Base-by-base conservation (phyloP, 2,329 filamentous ascomycete genomes). In the Cercospora sp. region DNA sequence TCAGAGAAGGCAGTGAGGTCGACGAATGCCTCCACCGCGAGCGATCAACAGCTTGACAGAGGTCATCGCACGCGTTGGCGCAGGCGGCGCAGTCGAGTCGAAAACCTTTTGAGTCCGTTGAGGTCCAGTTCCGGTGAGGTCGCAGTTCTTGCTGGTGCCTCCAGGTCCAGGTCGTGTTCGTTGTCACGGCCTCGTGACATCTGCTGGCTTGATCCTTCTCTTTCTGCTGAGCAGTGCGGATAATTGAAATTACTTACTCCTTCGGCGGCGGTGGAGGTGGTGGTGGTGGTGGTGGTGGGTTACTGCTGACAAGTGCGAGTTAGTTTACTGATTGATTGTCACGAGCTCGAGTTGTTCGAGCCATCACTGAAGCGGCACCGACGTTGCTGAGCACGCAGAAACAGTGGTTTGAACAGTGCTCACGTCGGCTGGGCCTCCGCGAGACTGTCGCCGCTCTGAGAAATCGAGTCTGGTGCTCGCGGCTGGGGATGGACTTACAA, bases 121-220 rank as follows among this genome's bases (percentile, higher is more conserved):
- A 36, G 57, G 57, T 20, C 57, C 30, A 60, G 36, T 5, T 60
- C 31, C 13, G 31, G 58, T 28, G 33, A 60, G 58, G 33, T 9
- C 7, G 33, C 18, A 60, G 30, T 36, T 23, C 20, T 20, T 60
- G 30, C 16, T 36, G 31, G n/a, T n/a, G 31, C 28, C 26, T 60
- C 57, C 31, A 16, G 26, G 18, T 60, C 10, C 30, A 13, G 13
- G 28, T 3, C 5, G 26, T 12, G 7, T 30, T 23, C 13, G 10
- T 30, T 23, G 39, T 55, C 28, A 23, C 60, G 9, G 31, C 53
- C 5, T 5, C 33, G 53, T 16, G 42, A 58, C 18, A 51, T 62
- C 33, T 55, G 64, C 45, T 57, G 58, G 64, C 64, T 30, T 58
- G 9, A 31, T 58, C 20, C 18, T 62, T 18, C 64, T 66, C 58